Evolutionary conservation across 2,329 filamentous ascomycete species (phyloP), one percentile per base, ranked within the genome.

Genomic region (Leptographium lundbergii): DNA sequence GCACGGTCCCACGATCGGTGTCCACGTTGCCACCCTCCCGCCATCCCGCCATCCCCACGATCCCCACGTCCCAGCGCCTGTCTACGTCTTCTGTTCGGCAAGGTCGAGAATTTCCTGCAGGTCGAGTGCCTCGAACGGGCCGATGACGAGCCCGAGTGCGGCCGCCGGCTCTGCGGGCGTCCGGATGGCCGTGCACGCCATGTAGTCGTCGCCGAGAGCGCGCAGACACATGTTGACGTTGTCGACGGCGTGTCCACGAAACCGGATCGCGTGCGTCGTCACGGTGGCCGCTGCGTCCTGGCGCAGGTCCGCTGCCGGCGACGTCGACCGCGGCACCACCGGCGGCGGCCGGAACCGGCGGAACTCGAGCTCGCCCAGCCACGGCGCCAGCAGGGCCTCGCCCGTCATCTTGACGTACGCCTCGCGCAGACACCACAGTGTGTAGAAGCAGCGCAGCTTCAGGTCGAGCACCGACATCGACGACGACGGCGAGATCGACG

Each of bases 331-430:
- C 29, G 11, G 36, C 57, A n/a, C 29, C 50, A 2, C 69, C 57
- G 59, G 62, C 4, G 85, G 84, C 55, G 84, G 79, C 56, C 75
- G 73, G 57, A 89, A 86, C 55, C 77, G 73, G 60, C 77, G 74
- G 67, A 92, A 89, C 66, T 91, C 85, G 10, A 91, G 73, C 56
- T 87, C 80, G 56, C 74, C 74, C 55, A 92, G 75, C 88, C 88
- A 92, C 4, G 76, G 75, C 0, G 88, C 88, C 10, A 91, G 75
- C 60, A 92, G 75, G 0, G 87, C 88, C 66, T 91, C 87, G 29
- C 88, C 88, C 34, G 87, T 88, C 74, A 92, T 84, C 79, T 91
- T 92, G 70, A 91, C 84, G 68, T 89, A 91, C 0, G 87, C 85
- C 73, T 92, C 88, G 65, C 89, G 84, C 69, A 89, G 78, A 69